Percentiles rank a stretch among this genome's conserved stretches.
These are phyloP conservation scores for Pholiota molesta DNA, from an alignment of 768 basidiomycete genomes.

Conservation along the genomic window DNA sequence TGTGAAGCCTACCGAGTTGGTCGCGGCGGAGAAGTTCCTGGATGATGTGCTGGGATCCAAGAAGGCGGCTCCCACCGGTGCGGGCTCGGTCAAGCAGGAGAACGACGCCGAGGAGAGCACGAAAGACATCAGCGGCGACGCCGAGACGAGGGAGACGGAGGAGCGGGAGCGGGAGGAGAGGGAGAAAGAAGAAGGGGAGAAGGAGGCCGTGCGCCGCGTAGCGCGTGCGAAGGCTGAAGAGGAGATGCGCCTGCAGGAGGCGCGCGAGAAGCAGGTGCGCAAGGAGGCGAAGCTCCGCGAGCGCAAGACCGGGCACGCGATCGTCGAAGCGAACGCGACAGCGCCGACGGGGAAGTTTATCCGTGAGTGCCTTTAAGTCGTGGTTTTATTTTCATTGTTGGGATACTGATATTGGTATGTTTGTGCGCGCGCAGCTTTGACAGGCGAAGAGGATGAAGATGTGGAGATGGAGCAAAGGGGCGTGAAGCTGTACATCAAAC, in stretches of 20 bases:
- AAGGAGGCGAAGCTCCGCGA: constrained; percentile 1
- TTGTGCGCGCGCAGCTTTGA: constrained; percentile 37
- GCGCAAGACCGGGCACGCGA: constrained; percentile 1
- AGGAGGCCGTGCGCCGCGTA: background rate
- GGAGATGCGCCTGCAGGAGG: constrained; percentile 3
- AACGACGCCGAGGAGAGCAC: background rate
- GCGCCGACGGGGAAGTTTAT: constrained; percentile 24
- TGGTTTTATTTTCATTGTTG: constrained; percentile 4
- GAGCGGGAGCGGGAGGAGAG: background rate
- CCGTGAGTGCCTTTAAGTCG: constrained; percentile 30
- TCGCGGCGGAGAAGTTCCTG: background rate
- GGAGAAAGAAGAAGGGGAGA: background rate
- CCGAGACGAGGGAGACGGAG: background rate
- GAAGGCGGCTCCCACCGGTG: background rate
- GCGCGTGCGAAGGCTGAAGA: constrained; percentile 1
- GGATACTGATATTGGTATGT: constrained; percentile 3
- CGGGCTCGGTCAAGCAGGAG: background rate
- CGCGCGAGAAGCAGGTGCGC: constrained; percentile 3
- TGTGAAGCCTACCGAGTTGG: background rate
- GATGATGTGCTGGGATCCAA: background rate
- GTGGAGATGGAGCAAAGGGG: constrained; percentile 60
- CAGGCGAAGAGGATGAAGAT: constrained; percentile 70
- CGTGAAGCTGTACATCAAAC: constrained; percentile 60
- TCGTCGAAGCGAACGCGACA: constrained; percentile 16
- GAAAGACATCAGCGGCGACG: background rate